Percentiles rank a stretch among this genome's conserved stretches.
Evolutionary conservation across 192 early-diverging fungal genomes (phyloP).

Genomic region (Jimgerdemannia lactiflua): DNA sequence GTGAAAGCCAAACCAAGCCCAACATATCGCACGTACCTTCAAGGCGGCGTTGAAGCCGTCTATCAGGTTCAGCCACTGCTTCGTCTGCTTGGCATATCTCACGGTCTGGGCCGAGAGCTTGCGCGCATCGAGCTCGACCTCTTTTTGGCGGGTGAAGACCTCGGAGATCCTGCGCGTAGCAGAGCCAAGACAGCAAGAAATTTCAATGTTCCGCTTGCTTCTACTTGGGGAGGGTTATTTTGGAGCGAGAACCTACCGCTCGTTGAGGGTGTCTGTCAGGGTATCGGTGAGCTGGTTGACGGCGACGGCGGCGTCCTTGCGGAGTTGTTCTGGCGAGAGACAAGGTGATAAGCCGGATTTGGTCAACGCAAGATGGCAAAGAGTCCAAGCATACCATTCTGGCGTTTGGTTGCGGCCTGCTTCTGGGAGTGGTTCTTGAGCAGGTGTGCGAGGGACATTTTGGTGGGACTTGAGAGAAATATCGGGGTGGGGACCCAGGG

Average conservation of each 20-base stretch:
- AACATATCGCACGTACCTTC: conserved; percentile 52
- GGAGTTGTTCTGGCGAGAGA: conserved; percentile 65
- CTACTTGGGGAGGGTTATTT: too few relatives aligned
- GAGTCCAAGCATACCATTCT: conserved; percentile 43
- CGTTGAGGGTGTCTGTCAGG: conserved; percentile 55
- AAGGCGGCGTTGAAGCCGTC: conserved; percentile 72
- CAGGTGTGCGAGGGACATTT: background rate
- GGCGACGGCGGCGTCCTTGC: conserved; percentile 48
- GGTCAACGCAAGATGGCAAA: background rate
- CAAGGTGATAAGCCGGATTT: conserved; percentile 1
- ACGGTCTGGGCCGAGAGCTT: conserved; percentile 44
- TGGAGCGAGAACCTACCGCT: conserved; percentile 30
- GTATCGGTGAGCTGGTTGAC: conserved; percentile 53
- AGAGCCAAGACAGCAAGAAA: too few relatives aligned
- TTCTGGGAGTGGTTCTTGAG: conserved; percentile 25
- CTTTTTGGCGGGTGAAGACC: conserved; percentile 47
- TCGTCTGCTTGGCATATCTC: conserved; percentile 58
- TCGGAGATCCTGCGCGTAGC: too few relatives aligned
- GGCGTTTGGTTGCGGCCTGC: conserved; percentile 44
- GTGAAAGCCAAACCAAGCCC: background rate
- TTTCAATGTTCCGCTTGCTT: too few relatives aligned
- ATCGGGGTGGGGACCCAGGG: too few relatives aligned
- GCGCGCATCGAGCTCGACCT: conserved; percentile 61
- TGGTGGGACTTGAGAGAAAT: too few relatives aligned
- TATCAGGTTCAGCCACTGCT: conserved; percentile 77